Conservation (phyloP, 805 yeast species). For the Saturnispora halmiae region DNA sequence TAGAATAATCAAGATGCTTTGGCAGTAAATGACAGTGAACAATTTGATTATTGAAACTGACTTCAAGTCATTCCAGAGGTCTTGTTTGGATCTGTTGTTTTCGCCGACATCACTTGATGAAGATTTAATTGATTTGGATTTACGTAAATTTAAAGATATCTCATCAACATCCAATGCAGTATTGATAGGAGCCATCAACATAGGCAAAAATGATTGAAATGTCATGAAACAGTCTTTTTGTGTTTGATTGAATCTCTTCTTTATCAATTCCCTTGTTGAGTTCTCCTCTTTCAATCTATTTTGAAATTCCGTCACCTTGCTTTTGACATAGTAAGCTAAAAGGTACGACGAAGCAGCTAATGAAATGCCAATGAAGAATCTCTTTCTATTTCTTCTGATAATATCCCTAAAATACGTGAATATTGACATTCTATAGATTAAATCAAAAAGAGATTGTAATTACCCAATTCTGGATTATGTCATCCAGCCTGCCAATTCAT, state of each 20-base stretch:
- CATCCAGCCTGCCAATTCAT: too few relatives aligned
- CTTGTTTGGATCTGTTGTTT: slow-evolving; percentile 19
- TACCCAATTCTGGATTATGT: too few relatives aligned
- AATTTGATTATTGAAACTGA: slow-evolving; percentile 64
- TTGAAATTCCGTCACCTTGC: slow-evolving; percentile 42
- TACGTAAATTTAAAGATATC: slow-evolving; percentile 60
- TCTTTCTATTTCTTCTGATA: slow-evolving; percentile 36
- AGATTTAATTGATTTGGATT: slow-evolving; percentile 23
- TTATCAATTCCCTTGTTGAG: slow-evolving; percentile 58
- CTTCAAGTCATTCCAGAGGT: slow-evolving; percentile 81
- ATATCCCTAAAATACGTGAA: slow-evolving; percentile 27
- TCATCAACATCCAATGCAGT: slow-evolving; percentile 60
- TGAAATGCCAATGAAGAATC: slow-evolving; percentile 37
- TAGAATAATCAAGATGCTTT: slow-evolving; percentile 62
- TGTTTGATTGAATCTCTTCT: slow-evolving; percentile 80
- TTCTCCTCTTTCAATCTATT: slow-evolving; percentile 46
- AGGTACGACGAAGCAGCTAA: slow-evolving; percentile 37
- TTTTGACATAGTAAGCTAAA: slow-evolving; percentile 33
- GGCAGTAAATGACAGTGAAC: slow-evolving; percentile 59
- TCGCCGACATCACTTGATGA: not conserved
- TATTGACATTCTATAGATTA: slow-evolving; percentile 1
- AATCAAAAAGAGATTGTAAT: not conserved
- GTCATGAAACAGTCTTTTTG: slow-evolving; percentile 86
- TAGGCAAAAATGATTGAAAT: slow-evolving; percentile 72
- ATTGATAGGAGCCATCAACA: slow-evolving; percentile 55